Percentiles rank a stretch among this genome's conserved stretches.
Conservation (phyloP, 2,329 filamentous ascomycete genomes). For the Pyricularia grisea region DNA sequence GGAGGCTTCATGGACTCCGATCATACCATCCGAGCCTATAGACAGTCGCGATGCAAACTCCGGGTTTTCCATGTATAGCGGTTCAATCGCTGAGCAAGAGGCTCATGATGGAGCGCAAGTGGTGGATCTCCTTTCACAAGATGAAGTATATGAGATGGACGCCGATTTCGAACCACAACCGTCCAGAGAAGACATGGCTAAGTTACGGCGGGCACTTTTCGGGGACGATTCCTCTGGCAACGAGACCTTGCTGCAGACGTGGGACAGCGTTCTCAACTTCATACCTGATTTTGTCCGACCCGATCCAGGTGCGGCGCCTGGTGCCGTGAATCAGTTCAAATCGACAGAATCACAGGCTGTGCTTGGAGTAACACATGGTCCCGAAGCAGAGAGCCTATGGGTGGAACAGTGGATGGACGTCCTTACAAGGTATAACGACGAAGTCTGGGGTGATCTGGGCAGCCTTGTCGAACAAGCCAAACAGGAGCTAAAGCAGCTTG, state of each 20-base stretch:
- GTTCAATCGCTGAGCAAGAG: slow-evolving; percentile 22
- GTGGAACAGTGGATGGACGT: slow-evolving; percentile 46
- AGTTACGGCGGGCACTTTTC: slow-evolving; percentile 29
- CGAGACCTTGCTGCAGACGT: slow-evolving; percentile 16
- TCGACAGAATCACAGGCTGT: slow-evolving; percentile 13
- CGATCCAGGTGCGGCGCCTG: slow-evolving; percentile 9
- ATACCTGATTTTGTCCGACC: slow-evolving; percentile 31
- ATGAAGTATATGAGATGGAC: slow-evolving; percentile 11
- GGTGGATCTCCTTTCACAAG: slow-evolving; percentile 23
- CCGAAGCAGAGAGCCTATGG: slow-evolving; percentile 33
- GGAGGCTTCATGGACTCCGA: neutral
- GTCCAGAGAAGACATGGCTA: slow-evolving; percentile 18
- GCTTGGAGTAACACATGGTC: slow-evolving; percentile 27
- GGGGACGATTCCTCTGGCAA: slow-evolving; percentile 11
- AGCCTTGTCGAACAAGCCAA: slow-evolving; percentile 46
- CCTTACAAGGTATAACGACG: slow-evolving; percentile 48
- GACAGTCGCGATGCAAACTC: neutral
- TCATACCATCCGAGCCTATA: neutral
- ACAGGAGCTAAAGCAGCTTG: slow-evolving; percentile 40
- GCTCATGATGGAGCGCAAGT: slow-evolving; percentile 28
- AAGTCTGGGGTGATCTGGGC: slow-evolving; percentile 58
- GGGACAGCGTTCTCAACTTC: slow-evolving; percentile 42
- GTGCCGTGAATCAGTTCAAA: slow-evolving; percentile 5
- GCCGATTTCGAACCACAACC: slow-evolving; percentile 10
- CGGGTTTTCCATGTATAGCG: neutral